Base-by-base conservation (phyloP, 108 stramenopile genomes). In the Halocafeteria seosinensis region DNA sequence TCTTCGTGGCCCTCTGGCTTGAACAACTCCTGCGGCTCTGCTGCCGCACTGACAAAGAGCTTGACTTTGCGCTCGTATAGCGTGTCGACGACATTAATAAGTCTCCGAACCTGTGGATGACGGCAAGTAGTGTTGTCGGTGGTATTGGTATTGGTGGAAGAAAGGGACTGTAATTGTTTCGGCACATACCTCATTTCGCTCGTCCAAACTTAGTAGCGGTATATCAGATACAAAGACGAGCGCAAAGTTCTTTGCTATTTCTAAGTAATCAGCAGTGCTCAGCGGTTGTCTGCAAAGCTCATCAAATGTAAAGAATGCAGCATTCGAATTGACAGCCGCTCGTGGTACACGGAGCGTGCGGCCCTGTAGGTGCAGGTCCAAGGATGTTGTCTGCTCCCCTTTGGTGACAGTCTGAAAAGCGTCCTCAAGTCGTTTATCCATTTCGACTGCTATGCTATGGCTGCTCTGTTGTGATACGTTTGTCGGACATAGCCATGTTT, bases 21-120 rank as follows among this genome's bases (percentile, higher is more conserved):
- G 66, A 38, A 66, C 80, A 85, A 31, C 76, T 76, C n/a, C 3
- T 37, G 62, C 9, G 60, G 29, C 8, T 50, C 52, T 1, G 28
- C 37, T 55, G 30, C 62, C 55, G 68, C 55, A 27, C 27, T 13
- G n/a, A 68, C 29, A 3, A 81, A 59, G 47, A 80, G 12, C 69
- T 64, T 57, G 9, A 71, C 66, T 26, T 65, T 35, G 13, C 75
- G 76, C 71, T 98, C 96, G 73, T 95, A 98, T 37, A 98, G 70
- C 62, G 90, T 89, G 73, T 98, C 96, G 50, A 98, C 73, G 59
- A 98, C 73, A 23, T 90, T 94, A 66, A 98, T 94, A 69, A 98
- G 93, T 57, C 96, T 83, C 64, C 96, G 75, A 8, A 89, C 85
- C 69, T 81, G n/a, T n/a, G n/a, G n/a, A n/a, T n/a, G n/a, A n/a